Percentiles rank a stretch among this genome's conserved stretches.
phyloP scores from a whole-genome alignment of 768 basidiomycete genomes.

The Leccinum truebloodii region DNA sequence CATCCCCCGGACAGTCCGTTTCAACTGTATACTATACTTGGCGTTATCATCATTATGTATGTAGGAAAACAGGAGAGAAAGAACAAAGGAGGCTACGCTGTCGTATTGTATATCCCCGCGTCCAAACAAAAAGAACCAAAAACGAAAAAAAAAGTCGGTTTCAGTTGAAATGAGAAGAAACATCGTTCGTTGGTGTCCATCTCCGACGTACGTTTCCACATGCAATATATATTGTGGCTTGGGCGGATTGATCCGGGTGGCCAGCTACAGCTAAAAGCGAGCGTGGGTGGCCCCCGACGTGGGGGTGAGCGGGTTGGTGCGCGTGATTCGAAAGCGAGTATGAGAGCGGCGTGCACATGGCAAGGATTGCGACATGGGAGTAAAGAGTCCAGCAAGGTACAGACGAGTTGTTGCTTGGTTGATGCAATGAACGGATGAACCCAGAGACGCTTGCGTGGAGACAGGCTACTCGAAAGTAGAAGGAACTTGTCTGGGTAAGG shows the following conservation, averaged over 20 bases:
- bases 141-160: conserved; percentile 15
- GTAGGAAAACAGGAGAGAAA: neutral
- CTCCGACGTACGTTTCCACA: conserved; percentile 30
- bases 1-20: conserved; percentile 25
- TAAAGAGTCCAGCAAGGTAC: conserved; percentile 27
- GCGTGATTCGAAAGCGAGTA: conserved; percentile 1
- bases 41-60: conserved; percentile 32
- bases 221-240: conserved; percentile 24
- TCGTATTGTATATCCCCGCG: conserved; percentile 33
- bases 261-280: conserved; percentile 20
- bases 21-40: conserved; percentile 5
- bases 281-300: conserved; percentile 17
- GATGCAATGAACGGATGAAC: conserved; percentile 31
- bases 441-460: conserved; percentile 16
- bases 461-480: conserved; percentile 24
- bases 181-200: conserved; percentile 29
- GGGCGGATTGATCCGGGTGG: conserved; percentile 9
- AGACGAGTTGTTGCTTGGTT: conserved; percentile 19
- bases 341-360: conserved; percentile 10
- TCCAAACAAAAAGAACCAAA: conserved; percentile 22
- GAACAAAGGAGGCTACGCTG: conserved; percentile 21
- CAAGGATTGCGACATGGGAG: conserved; percentile 18
- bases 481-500: conserved; percentile 16
- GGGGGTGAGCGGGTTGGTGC: conserved; percentile 1
- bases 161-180: conserved; percentile 6